Conservation (phyloP, 2,329 filamentous ascomycete species). For the Fusarium sp. region DNA sequence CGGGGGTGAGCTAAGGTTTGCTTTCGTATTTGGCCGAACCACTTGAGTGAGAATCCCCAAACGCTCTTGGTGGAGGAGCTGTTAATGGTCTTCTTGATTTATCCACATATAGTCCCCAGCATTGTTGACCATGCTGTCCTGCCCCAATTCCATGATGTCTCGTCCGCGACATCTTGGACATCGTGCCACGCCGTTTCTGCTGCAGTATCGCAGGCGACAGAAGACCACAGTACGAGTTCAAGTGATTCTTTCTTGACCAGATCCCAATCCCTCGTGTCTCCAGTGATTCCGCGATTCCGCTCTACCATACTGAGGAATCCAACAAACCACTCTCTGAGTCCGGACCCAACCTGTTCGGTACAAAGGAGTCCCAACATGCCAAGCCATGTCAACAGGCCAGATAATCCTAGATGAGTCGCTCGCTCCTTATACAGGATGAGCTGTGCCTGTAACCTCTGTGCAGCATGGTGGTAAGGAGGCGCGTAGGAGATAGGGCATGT, state of each 20-base stretch:
- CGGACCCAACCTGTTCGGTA: not conserved
- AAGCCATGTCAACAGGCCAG: not conserved
- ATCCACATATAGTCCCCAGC: slow-evolving; percentile 4
- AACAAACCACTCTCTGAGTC: not conserved
- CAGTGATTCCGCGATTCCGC: accelerated
- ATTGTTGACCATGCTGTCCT: not conserved
- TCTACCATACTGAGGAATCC: not conserved
- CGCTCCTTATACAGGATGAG: not conserved
- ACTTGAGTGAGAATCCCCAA: not conserved
- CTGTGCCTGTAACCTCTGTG: not conserved
- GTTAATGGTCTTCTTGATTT: not conserved
- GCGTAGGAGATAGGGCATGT: not conserved
- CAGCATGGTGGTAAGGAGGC: not conserved
- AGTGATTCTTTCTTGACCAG: not conserved
- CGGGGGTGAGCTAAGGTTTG: no score
- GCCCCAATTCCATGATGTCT: not conserved
- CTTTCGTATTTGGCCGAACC: not conserved
- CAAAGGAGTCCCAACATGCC: not conserved
- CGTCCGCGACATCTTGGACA: not conserved
- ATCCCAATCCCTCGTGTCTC: accelerated
- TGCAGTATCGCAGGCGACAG: not conserved
- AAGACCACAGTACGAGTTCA: not conserved
- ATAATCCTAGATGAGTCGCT: accelerated
- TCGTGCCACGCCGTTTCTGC: not conserved
- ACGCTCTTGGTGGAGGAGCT: not conserved